These are phyloP conservation scores for Aspergillus tanneri DNA, from an alignment of 2,329 filamentous ascomycete genomes.

Conservation along the genomic window DNA sequence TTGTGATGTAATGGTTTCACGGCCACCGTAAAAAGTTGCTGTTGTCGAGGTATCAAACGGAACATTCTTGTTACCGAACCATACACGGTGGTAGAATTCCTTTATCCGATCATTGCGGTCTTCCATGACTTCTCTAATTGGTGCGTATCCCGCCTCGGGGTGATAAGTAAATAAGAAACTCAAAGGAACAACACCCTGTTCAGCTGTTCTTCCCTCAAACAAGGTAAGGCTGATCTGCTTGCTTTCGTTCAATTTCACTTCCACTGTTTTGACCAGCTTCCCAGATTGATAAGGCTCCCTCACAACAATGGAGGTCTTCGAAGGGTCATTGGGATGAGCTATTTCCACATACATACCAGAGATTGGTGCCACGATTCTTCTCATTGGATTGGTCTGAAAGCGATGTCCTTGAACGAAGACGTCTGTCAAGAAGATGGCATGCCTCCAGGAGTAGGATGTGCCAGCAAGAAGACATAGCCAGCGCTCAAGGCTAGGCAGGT, in stretches of 20 bases:
- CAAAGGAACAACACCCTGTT: conserved; percentile 77
- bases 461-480: conserved; percentile 91
- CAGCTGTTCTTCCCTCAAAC: conserved; percentile 87
- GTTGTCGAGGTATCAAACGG: conserved; percentile 83
- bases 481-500: conserved; percentile 73
- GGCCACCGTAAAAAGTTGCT: conserved; percentile 85
- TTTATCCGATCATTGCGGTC: conserved; percentile 97
- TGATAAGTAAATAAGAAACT: conserved; percentile 89
- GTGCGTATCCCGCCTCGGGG: conserved; percentile 94
- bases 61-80: conserved; percentile 85
- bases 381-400: conserved; percentile 95
- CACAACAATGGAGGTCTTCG: conserved; percentile 80
- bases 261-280: conserved; percentile 83
- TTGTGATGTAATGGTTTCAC: conserved; percentile 80
- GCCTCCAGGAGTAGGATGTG: conserved; percentile 82
- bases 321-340: conserved; percentile 72
- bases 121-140: conserved; percentile 94
- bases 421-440: conserved; percentile 90
- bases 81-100: conserved; percentile 97
- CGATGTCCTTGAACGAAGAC: conserved; percentile 93
- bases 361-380: conserved; percentile 81
- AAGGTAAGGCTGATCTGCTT: conserved; percentile 84
- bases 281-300: conserved; percentile 83
- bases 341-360: conserved; percentile 90
- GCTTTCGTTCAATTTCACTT: conserved; percentile 71